A percentile compares a stretch with the other conserved stretches of the same genome.
phyloP scores from a whole-genome alignment of 2,329 filamentous ascomycete genomes.

The Alternaria postmessia region DNA sequence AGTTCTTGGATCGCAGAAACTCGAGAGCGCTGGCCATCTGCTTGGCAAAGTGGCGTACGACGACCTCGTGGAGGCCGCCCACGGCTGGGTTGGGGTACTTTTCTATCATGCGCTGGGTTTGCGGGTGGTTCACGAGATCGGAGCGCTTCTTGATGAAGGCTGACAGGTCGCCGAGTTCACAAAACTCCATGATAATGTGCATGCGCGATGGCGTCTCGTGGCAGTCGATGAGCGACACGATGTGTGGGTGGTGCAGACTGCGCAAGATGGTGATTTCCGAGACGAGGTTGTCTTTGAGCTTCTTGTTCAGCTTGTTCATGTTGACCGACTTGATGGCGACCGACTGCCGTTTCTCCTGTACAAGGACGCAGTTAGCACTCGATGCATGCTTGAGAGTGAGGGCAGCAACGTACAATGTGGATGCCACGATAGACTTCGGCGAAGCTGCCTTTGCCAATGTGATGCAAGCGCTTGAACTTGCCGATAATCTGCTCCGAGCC shows the following conservation, averaged over 20 bases:
- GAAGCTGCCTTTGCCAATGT: constrained; percentile 98
- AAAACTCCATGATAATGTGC: constrained; percentile 98
- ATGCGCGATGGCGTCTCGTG: constrained; percentile 87
- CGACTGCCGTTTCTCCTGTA: constrained; percentile 76
- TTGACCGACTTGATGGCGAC: constrained; percentile 98
- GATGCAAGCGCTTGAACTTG: constrained; percentile 81
- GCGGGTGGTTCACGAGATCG: constrained; percentile 78
- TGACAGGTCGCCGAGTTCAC: constrained; percentile 91
- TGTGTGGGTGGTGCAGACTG: constrained; percentile 92
- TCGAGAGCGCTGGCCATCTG: constrained; percentile 91
- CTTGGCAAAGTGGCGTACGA: constrained; percentile 94
- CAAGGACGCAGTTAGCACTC: constrained; percentile 21
- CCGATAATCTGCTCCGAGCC: constrained; percentile 63
- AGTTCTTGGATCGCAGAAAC: constrained; percentile 83
- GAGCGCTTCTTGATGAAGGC: constrained; percentile 96
- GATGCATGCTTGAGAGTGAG: not conserved
- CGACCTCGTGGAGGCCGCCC: constrained; percentile 94
- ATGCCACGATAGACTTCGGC: constrained; percentile 90
- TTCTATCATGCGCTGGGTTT: constrained; percentile 86
- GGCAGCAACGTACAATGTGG: constrained; percentile 70
- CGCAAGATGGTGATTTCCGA: constrained; percentile 96
- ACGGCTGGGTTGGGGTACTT: constrained; percentile 87
- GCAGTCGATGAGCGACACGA: constrained; percentile 95
- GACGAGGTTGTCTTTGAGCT: constrained; percentile 94
- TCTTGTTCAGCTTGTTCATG: constrained; percentile 87